These are phyloP conservation scores for Phytopythium sindhum DNA, from an alignment of 352 stramenopile species.

Conservation along the genomic window DNA sequence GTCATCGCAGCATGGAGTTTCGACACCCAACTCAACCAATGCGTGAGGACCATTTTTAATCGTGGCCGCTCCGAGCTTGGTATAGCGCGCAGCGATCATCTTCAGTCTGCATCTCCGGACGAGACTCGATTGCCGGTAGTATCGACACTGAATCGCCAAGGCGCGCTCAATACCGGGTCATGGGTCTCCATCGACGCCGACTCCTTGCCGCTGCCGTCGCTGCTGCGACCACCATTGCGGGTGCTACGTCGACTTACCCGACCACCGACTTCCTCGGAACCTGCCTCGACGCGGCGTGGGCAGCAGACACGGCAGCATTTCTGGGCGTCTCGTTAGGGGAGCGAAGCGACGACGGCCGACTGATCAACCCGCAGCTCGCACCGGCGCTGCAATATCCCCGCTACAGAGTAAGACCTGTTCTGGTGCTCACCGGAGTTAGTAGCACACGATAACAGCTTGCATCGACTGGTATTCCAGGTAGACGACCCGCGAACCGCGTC, in stretches of 20 bases:
- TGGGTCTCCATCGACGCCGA: neutral
- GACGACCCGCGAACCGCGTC: conserved; percentile 27
- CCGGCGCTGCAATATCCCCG: conserved; percentile 23
- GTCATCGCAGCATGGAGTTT: neutral
- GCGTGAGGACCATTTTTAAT: neutral
- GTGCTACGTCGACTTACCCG: conserved; percentile 7
- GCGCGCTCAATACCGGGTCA: neutral
- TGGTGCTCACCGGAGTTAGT: too few species aligned
- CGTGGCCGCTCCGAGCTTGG: neutral
- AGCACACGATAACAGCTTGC: neutral
- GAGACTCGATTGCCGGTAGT: too few species aligned
- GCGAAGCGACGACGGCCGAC: conserved; percentile 19
- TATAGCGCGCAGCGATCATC: too few species aligned
- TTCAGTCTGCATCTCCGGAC: too few species aligned
- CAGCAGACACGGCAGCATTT: conserved; percentile 15
- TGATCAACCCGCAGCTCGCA: conserved; percentile 36
- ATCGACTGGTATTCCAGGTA: conserved; percentile 11
- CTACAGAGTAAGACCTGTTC: conserved; percentile 14
- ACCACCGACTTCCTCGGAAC: conserved; percentile 42
- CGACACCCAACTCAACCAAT: neutral
- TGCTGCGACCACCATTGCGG: neutral
- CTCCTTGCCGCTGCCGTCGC: neutral
- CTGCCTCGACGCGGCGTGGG: conserved; percentile 39
- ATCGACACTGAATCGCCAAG: too few species aligned
- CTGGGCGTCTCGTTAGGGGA: conserved; percentile 13